Evolutionary conservation across 23 red algal species (phyloP).

Genomic region (Chondrus crispus): DNA sequence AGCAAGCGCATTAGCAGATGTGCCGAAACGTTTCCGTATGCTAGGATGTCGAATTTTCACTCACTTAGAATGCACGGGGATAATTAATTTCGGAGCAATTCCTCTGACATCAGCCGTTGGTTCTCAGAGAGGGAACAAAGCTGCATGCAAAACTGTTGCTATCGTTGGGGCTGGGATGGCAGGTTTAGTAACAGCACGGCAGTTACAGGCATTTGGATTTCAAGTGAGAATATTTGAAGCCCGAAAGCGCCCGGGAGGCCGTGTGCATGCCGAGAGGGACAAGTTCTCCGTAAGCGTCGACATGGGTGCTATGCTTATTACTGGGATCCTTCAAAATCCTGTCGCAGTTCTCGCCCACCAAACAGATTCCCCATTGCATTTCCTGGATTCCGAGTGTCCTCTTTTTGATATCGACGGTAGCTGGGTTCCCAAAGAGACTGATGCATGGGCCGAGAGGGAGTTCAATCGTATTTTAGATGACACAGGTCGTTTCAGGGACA

Average conservation of each 20-base stretch:
- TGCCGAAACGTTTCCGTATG: conserved; percentile 52
- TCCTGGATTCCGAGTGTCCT: conserved; percentile 60
- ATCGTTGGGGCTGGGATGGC: conserved; percentile 86
- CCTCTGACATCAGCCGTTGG: neutral
- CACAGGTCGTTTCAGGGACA: conserved; percentile 26
- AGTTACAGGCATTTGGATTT: conserved; percentile 62
- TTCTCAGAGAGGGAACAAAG: neutral
- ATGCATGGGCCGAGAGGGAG: conserved; percentile 45
- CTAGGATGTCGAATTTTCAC: conserved; percentile 43
- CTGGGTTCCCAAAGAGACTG: conserved; percentile 57
- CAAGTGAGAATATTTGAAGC: conserved; percentile 71
- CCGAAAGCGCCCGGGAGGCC: conserved; percentile 63
- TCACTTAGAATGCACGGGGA: conserved; percentile 64
- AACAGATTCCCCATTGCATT: conserved; percentile 27
- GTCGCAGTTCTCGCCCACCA: conserved; percentile 62
- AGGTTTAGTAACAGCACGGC: conserved; percentile 81
- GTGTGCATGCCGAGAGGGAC: conserved; percentile 61
- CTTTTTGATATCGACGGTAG: conserved; percentile 75
- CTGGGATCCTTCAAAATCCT: conserved; percentile 79
- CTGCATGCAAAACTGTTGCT: neutral
- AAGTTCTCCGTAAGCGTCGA: conserved; percentile 49
- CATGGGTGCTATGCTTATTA: conserved; percentile 92
- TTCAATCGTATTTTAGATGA: conserved; percentile 77
- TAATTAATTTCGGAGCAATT: conserved; percentile 74
- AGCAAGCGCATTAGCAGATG: conserved; percentile 6